Conservation (phyloP, 495 filamentous ascomycete genomes). For the Talaromyces wortmannii region DNA sequence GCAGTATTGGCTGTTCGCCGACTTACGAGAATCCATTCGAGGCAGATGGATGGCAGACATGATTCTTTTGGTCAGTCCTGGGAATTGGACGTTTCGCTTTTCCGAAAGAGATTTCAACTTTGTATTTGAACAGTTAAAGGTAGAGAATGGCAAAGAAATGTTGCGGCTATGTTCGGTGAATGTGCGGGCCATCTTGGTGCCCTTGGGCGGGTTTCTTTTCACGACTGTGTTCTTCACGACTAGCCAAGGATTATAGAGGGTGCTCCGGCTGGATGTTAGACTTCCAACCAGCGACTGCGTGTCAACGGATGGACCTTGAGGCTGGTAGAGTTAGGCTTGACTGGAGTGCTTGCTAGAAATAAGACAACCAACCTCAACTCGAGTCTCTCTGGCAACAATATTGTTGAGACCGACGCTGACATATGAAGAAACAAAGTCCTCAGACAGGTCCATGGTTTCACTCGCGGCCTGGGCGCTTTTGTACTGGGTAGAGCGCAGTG, state of each 20-base stretch:
- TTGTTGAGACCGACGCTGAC: conserved; percentile 18
- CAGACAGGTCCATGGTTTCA: not conserved
- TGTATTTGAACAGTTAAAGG: not conserved
- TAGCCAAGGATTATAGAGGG: conserved; percentile 3
- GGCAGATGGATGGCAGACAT: conserved; percentile 64
- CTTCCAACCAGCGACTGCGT: not conserved
- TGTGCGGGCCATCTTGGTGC: not conserved
- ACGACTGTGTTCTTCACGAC: conserved; percentile 2
- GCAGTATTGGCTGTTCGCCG: not conserved
- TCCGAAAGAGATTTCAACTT: not conserved
- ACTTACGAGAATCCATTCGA: conserved; percentile 70
- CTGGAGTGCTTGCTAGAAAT: conserved; percentile 6
- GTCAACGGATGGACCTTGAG: not conserved
- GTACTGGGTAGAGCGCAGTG: too few relatives aligned
- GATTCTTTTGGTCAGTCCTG: conserved; percentile 47
- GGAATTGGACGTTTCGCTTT: conserved; percentile 50
- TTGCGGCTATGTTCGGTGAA: not conserved
- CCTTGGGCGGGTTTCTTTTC: not conserved
- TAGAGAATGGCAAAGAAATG: not conserved
- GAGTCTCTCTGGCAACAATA: conserved; percentile 20
- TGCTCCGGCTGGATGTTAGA: not conserved
- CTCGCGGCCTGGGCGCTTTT: too few relatives aligned
- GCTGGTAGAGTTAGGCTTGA: not conserved
- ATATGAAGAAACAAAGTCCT: not conserved
- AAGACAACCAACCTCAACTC: conserved; percentile 7